Evolutionary conservation across 2,329 filamentous ascomycete genomes (phyloP), one percentile per base, ranked within the genome.

Genomic region (Xylariales sp.): DNA sequence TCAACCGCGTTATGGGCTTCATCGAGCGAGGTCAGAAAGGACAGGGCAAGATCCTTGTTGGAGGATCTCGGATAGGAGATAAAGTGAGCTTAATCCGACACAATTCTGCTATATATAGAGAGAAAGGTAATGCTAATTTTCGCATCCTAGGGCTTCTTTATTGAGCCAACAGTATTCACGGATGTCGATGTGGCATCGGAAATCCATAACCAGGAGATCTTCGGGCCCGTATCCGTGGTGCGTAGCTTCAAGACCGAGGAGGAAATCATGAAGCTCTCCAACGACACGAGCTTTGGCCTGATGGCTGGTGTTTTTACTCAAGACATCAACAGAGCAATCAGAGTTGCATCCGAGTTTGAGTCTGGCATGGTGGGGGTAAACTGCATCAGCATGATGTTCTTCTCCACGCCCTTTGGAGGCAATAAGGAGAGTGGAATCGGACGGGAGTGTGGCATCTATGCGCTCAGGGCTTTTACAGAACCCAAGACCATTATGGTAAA

Each of bases 291-390:
- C 5, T 79, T 44, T 37, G 60, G 61, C 2, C 53, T 67, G 2
- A 60, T 72, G 47, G 65, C 67, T 3, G 56, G 55, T 0, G 66
- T 84, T 3, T 83, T 81, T 53, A 83, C 76, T 0, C 66, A 75
- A 48, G 74, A 85, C 53, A 76, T 86, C 50, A 74, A 75, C 50
- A 74, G 73, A 47, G 82, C 78, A 4, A 73, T 77, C 52, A 66
- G 73, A 1, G 59, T 78, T 3, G 65, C 70, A 2, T 62, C 68
- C 4, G 64, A 68, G 32, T 65, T 87, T 31, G 79, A 85, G 56
- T 73, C 77, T 11, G 83, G 83, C 20, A 84, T 83, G 72, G 81
- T 86, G 4, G 83, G 81, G 65, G 74, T 86, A 53, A 86, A 86
- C 47, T 62, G 59, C 31, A 53, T 66, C 33, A 61, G n/a, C n/a